Evolutionary conservation across 2,329 filamentous ascomycete genomes (phyloP), one percentile per base, ranked within the genome.

Genomic region (Clarireedia sp.): DNA sequence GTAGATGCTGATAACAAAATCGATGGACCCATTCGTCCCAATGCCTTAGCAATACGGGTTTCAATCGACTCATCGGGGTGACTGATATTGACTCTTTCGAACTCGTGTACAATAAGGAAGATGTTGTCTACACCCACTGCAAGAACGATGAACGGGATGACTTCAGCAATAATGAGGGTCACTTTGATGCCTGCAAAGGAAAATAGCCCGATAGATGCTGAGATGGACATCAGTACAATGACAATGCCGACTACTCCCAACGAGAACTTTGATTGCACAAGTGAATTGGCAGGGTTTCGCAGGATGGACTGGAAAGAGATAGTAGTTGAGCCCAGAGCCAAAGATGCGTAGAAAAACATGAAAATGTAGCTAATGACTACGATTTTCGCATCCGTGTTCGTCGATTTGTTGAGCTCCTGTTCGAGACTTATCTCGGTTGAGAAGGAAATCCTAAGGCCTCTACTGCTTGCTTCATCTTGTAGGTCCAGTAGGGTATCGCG

Each of bases 61-160:
- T 95, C 87, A 2, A 99, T 86, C 69, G 87, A 80, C 60, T 91
- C 87, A 66, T 97, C 91, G 0, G 91, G 90, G 66, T 96, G 88
- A 69, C 87, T 95, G 63, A 90, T 74, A 66, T 99, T 99, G 68
- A 96, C 88, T 29, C 94, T 82, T 69, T 99, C 94, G 57, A 99
- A 95, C 71, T 99, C 94, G 71, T 99, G 94, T 0, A 99, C 94
- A 57, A 99, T 96, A 55, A 99, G 76, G 74, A 99, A 99, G 65
- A 99, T 97, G 68, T 99, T 99, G 78, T 99, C 94, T 2, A 99
- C 95, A 46, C 94, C 94, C 26, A 99, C 91, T 12, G 94, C 94
- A 19, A 99, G 75, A 9, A 99, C 92, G 61, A 99, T 85, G 71
- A 99, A 99, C 0, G 94, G 94, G 61, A 99, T 99, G 59, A 99